These are phyloP conservation scores for Penicillium parvum DNA, from an alignment of 495 filamentous ascomycete genomes.

Conservation along the genomic window DNA sequence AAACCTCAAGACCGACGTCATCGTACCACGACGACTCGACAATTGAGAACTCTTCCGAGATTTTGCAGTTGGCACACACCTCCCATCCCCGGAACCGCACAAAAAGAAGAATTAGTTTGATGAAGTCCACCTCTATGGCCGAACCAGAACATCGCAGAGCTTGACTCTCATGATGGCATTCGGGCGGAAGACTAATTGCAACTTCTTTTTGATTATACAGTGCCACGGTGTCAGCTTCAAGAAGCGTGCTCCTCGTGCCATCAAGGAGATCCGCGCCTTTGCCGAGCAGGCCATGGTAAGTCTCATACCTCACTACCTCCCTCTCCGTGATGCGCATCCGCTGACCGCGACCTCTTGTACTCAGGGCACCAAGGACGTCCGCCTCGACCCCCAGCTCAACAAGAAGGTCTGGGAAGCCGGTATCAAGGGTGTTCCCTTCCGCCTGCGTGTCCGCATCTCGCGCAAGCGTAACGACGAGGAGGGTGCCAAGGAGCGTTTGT, in stretches of 20 bases:
- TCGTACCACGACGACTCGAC: slow-evolving; percentile 8
- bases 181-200: slow-evolving; percentile 56
- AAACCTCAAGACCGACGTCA: slow-evolving; percentile 5
- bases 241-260: slow-evolving; percentile 95
- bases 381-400: slow-evolving; percentile 95
- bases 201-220: slow-evolving; percentile 52
- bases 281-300: slow-evolving; percentile 93
- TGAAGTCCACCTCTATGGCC: slow-evolving; percentile 64
- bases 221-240: slow-evolving; percentile 97
- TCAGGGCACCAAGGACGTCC: slow-evolving; percentile 95
- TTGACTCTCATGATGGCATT: slow-evolving; percentile 48
- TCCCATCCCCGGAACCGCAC: slow-evolving; percentile 18
- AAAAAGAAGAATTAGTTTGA: slow-evolving; percentile 58
- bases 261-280: slow-evolving; percentile 98
- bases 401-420: slow-evolving; percentile 99
- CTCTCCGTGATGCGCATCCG: background rate
- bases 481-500: slow-evolving; percentile 95
- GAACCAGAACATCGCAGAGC: slow-evolving; percentile 31
- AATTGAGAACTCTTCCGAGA: slow-evolving; percentile 4
- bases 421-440: slow-evolving; percentile 96
- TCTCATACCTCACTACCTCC: background rate
- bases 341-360: background rate
- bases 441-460: slow-evolving; percentile 94
- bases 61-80: slow-evolving; percentile 15
- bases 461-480: slow-evolving; percentile 99